These are phyloP conservation scores for Populus nigra DNA, from an alignment of 345 rosid genomes.

Conservation along the genomic window DNA sequence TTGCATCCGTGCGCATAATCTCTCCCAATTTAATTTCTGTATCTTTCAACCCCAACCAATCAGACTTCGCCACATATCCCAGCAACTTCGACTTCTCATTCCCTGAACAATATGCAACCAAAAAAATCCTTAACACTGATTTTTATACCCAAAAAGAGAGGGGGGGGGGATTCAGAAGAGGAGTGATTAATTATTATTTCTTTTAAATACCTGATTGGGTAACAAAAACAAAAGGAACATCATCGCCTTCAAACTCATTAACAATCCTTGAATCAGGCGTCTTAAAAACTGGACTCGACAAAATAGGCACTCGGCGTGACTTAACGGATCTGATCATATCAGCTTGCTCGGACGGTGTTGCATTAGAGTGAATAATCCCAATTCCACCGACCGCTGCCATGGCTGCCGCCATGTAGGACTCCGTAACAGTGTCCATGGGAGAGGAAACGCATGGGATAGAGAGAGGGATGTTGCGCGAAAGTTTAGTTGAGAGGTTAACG, in stretches of 20 bases:
- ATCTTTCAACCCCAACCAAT: slow-evolving; percentile 45
- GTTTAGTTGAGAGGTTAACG: slow-evolving; percentile 66
- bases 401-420: slow-evolving; percentile 81
- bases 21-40: slow-evolving; percentile 56
- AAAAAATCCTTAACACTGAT: not conserved
- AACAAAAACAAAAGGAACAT: slow-evolving; percentile 34
- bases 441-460: slow-evolving; percentile 84
- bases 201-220: slow-evolving; percentile 36
- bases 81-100: slow-evolving; percentile 41
- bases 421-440: slow-evolving; percentile 96
- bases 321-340: slow-evolving; percentile 59
- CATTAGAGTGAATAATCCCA: slow-evolving; percentile 74
- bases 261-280: slow-evolving; percentile 34
- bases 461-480: slow-evolving; percentile 65
- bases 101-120: slow-evolving; percentile 25
- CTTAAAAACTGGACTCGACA: slow-evolving; percentile 46
- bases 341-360: slow-evolving; percentile 59
- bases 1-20: slow-evolving; percentile 48
- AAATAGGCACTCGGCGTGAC: slow-evolving; percentile 62
- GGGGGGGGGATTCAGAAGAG: not conserved
- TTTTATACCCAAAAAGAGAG: not conserved
- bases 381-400: slow-evolving; percentile 86
- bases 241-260: slow-evolving; percentile 36
- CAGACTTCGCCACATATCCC: slow-evolving; percentile 62
- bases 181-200: not conserved